These are phyloP conservation scores for Colletotrichum lindemuthianum DNA, from an alignment of 2,329 filamentous ascomycete species.

Conservation along the genomic window DNA sequence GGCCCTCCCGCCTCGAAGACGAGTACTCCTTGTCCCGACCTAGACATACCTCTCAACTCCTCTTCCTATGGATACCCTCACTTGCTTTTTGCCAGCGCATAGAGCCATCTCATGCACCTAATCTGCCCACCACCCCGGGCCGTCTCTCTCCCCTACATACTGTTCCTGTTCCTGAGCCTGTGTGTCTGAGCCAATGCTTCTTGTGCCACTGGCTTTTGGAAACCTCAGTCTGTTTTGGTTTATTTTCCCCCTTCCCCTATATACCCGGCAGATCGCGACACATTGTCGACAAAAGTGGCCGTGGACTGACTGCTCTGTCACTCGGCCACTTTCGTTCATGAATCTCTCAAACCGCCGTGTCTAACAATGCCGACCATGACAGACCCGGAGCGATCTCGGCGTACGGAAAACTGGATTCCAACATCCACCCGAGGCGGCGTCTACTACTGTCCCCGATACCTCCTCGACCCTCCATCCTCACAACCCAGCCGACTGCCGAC, in stretches of 20 bases:
- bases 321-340: conserved; percentile 27
- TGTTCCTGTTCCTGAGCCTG: conserved; percentile 13
- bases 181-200: conserved; percentile 14
- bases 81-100: conserved; percentile 38
- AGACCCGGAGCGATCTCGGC: conserved; percentile 35
- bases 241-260: conserved; percentile 9
- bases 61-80: conserved; percentile 38
- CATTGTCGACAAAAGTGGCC: conserved; percentile 13
- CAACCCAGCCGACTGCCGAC: conserved; percentile 42
- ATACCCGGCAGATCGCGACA: conserved; percentile 21
- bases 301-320: conserved; percentile 18
- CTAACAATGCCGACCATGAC: conserved; percentile 36
- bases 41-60: conserved; percentile 17
- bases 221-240: neutral
- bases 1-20: conserved; percentile 21
- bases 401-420: conserved; percentile 36
- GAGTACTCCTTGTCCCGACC: conserved; percentile 33
- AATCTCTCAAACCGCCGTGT: conserved; percentile 22
- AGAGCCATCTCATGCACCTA: conserved; percentile 35
- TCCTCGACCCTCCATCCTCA: conserved; percentile 32
- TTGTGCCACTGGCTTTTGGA: conserved; percentile 4
- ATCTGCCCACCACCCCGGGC: conserved; percentile 31
- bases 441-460: conserved; percentile 42
- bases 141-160: conserved; percentile 1
- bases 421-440: conserved; percentile 40